These are phyloP conservation scores for Babesia bigemina DNA, from an alignment of 169 alveolate genomes.

Conservation along the genomic window DNA sequence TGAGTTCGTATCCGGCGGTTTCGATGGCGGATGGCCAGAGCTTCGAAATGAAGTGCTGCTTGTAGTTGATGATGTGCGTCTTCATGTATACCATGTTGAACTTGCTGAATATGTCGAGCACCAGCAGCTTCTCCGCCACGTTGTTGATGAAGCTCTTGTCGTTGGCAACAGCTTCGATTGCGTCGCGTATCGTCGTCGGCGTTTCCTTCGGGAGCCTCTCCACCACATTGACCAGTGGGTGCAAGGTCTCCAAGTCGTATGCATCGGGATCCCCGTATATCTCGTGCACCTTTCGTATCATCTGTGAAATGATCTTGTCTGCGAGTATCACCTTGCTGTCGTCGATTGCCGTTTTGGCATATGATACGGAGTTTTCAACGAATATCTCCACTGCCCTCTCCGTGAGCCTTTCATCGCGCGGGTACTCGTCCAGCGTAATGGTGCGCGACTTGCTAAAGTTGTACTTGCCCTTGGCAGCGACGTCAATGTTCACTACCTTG, in stretches of 20 bases:
- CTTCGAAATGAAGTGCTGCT: conserved; percentile 31
- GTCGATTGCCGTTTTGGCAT: conserved; percentile 26
- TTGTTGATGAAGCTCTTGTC: conserved; percentile 22
- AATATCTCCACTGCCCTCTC: conserved; percentile 47
- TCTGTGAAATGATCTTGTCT: conserved; percentile 41
- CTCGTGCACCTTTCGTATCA: conserved; percentile 33
- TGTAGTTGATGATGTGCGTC: conserved; percentile 15
- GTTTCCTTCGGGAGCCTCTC: conserved; percentile 38
- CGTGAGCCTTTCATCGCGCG: neutral
- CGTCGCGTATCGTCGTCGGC: conserved; percentile 18
- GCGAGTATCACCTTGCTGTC: conserved; percentile 38
- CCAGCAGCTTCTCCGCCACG: conserved; percentile 27
- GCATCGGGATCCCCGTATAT: conserved; percentile 17
- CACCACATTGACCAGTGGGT: conserved; percentile 30
- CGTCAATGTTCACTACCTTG: neutral
- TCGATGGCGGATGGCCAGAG: conserved; percentile 40
- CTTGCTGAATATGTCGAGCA: conserved; percentile 26
- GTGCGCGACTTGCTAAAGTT: neutral
- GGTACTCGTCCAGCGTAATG: too few species aligned
- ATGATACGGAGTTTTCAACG: conserved; percentile 35
- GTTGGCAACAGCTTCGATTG: conserved; percentile 23
- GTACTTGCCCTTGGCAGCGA: neutral
- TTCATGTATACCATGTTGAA: conserved; percentile 46
- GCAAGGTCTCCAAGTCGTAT: neutral
- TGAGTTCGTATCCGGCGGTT: conserved; percentile 25